Conservation (phyloP, 768 basidiomycete species). For the Kwoniella heveanensis region DNA sequence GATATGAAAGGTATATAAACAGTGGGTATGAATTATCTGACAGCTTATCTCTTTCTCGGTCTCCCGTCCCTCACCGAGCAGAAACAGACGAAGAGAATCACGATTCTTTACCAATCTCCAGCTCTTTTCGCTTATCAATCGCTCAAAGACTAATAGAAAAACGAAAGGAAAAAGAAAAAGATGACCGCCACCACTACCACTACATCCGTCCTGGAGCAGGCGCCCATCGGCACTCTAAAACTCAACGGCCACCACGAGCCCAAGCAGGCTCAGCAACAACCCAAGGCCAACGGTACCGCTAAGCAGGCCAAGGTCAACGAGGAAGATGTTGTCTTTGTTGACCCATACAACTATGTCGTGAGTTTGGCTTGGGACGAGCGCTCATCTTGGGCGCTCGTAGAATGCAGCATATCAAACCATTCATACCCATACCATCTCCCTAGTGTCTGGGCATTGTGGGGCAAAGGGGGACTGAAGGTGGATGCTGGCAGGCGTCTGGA, state of each 20-base stretch:
- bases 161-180: neutral
- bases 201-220: conserved; percentile 14
- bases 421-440: neutral
- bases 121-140: too few species aligned
- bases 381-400: too few species aligned
- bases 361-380: conserved; percentile 24
- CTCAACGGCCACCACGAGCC: conserved; percentile 21
- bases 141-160: too few species aligned
- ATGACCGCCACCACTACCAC: conserved; percentile 24
- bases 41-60: neutral
- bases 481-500: neutral
- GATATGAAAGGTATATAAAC: neutral
- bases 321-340: conserved; percentile 33
- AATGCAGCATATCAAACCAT: neutral
- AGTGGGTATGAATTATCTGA: neutral
- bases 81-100: too few species aligned
- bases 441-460: too few species aligned
- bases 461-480: neutral
- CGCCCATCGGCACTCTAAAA: conserved; percentile 30
- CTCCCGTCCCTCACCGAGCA: neutral
- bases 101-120: too few species aligned
- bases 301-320: conserved; percentile 5
- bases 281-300: neutral
- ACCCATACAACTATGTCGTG: conserved; percentile 52
- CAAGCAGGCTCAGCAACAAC: conserved; percentile 5